These are phyloP conservation scores for Claviceps digitariae DNA, from an alignment of 2,329 filamentous ascomycete species.

Conservation along the genomic window DNA sequence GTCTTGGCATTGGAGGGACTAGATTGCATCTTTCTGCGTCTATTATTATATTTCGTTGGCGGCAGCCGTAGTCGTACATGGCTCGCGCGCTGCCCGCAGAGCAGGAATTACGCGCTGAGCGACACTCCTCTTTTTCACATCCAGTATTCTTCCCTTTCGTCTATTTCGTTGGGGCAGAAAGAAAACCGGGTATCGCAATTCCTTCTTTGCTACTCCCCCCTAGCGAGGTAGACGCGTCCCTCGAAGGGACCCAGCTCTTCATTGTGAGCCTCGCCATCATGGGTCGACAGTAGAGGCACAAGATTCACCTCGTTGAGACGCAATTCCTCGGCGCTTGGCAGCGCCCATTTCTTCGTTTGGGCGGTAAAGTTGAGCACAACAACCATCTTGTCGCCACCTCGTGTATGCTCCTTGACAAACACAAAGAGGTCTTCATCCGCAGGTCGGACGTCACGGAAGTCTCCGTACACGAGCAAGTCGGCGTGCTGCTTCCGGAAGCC, in stretches of 20 bases:
- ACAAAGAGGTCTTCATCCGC: conserved; percentile 14
- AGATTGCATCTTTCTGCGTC: too few species aligned
- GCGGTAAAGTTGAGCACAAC: conserved; percentile 21
- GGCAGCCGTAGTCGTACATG: too few species aligned
- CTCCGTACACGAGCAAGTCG: conserved; percentile 21
- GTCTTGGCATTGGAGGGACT: too few species aligned
- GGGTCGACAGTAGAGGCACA: conserved; percentile 16
- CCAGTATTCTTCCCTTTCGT: too few species aligned
- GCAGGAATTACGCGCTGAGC: too few species aligned
- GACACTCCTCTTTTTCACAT: too few species aligned
- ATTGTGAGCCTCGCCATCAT: conserved; percentile 7
- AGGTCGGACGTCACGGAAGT: conserved; percentile 15
- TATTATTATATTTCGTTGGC: too few species aligned
- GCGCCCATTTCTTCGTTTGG: conserved; percentile 14
- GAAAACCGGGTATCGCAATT: background rate
- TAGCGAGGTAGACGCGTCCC: conserved; percentile 16
- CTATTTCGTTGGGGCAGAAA: too few species aligned
- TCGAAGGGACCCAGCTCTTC: conserved; percentile 16
- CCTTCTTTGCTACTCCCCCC: background rate
- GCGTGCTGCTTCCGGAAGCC: conserved; percentile 18
- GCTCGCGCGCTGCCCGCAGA: too few species aligned
- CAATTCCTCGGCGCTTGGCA: conserved; percentile 12
- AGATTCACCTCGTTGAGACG: conserved; percentile 9
- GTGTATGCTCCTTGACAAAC: conserved; percentile 18
- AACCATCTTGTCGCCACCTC: conserved; percentile 11